Evolutionary conservation across 257 asterid genomes (phyloP), one percentile per base, ranked within the genome.

Genomic region (Salvia hispanica): DNA sequence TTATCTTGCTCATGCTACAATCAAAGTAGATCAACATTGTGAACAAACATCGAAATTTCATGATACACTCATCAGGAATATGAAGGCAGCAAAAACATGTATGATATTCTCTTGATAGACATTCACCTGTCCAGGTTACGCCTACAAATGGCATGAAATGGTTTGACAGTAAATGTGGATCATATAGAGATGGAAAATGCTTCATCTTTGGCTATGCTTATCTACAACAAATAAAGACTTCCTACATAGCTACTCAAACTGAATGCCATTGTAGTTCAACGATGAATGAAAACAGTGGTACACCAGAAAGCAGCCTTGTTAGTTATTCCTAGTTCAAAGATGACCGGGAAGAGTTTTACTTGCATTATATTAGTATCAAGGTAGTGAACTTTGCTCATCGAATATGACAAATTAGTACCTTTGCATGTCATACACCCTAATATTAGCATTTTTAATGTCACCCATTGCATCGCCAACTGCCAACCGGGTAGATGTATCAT

Each of bases 401-500:
- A 45, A 63, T 42, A 31, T 62, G 66, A 64, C 31, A 60, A 36
- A 25, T 21, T 43, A 64, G 74, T 83, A 93, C 97, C 99, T 90
- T 73, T 88, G 97, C 95, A 88, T 86, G 79, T 93, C 99, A 79
- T 88, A 90, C 44, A 93, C 88, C 71, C 92, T 87, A 72, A 93
- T 81, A 75, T 76, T 78, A 53, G 92, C 84, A 82, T 72, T 86
- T 62, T 75, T 84, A 25, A 87, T 81, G 73, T 84, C 96, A 50
- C 84, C 86, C 77, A 93, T 84, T 72, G 97, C 97, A 81, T 93
- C 99, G 70, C 99, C 99, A 70, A 90, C 87, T 71, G 99, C 99
- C 85, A 93, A 74, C 71, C 96, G 85, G 51, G 88, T 86, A 57
- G 88, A 81, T 44, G 87, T 34, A 66, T 78, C 87, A 79, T 85